Percentiles rank a stretch among this genome's conserved stretches.
These are phyloP conservation scores for Hypoxylon sp. DNA, from an alignment of 2,329 filamentous ascomycete species.

Conservation along the genomic window DNA sequence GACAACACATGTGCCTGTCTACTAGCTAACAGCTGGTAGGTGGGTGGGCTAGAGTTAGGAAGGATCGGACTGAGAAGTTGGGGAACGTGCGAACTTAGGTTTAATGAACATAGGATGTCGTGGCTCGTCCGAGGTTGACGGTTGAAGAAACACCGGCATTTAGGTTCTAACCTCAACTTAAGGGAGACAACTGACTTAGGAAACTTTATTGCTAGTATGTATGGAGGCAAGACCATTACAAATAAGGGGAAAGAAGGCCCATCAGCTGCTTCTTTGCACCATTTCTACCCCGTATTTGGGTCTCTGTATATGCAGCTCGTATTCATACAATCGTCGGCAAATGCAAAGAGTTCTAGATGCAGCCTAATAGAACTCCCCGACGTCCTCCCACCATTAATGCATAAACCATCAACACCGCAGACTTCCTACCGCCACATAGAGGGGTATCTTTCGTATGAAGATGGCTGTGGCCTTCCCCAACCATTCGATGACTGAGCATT, in stretches of 20 bases:
- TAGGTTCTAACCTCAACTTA: slow-evolving; percentile 40
- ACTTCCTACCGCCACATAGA: slow-evolving; percentile 53
- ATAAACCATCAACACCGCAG: slow-evolving; percentile 21
- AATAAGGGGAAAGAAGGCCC: neutral
- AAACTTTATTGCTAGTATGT: slow-evolving; percentile 15
- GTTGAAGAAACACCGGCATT: slow-evolving; percentile 22
- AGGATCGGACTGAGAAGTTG: slow-evolving; percentile 33
- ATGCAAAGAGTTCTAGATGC: slow-evolving; percentile 41
- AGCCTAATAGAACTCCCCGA: slow-evolving; percentile 9
- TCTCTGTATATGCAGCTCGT: slow-evolving; percentile 40
- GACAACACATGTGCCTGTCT: slow-evolving; percentile 14
- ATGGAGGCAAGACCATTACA: slow-evolving; percentile 13
- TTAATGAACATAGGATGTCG: slow-evolving; percentile 20
- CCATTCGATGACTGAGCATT: slow-evolving; percentile 35
- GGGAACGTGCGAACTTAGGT: slow-evolving; percentile 42
- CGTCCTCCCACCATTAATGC: slow-evolving; percentile 27
- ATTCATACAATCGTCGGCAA: slow-evolving; percentile 47
- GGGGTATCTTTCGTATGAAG: slow-evolving; percentile 53
- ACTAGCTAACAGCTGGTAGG: neutral
- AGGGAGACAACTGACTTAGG: slow-evolving; percentile 7
- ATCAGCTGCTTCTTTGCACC: slow-evolving; percentile 22
- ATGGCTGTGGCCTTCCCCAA: slow-evolving; percentile 47
- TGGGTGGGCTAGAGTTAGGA: slow-evolving; percentile 20
- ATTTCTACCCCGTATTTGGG: slow-evolving; percentile 26
- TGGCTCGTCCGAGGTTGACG: slow-evolving; percentile 27